Evolutionary conservation across 352 stramenopile genomes (phyloP).

Genomic region (Phytopythium montanum): DNA sequence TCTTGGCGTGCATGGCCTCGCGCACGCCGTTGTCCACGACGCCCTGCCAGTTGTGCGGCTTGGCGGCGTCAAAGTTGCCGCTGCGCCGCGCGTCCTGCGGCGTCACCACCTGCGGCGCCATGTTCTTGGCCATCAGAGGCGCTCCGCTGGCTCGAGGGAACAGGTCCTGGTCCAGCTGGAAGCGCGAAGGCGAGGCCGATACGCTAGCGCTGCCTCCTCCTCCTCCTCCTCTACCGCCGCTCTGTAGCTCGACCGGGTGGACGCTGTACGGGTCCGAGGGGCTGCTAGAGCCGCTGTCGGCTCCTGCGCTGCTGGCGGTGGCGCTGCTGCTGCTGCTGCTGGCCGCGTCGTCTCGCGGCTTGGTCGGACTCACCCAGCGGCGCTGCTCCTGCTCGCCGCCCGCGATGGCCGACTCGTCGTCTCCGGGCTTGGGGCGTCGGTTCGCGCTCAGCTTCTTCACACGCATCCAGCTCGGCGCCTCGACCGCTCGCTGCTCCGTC

Average conservation of each 20-base stretch:
- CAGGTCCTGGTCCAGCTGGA: slow-evolving; percentile 11
- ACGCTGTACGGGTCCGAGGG: slow-evolving; percentile 38
- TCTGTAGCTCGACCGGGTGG: slow-evolving; percentile 16
- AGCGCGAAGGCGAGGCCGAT: slow-evolving; percentile 9
- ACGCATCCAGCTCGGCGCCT: slow-evolving; percentile 37
- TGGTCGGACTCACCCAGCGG: slow-evolving; percentile 43
- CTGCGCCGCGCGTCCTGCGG: slow-evolving; percentile 7
- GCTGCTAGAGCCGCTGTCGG: slow-evolving; percentile 33
- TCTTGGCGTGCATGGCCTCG: slow-evolving; percentile 52
- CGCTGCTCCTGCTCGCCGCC: slow-evolving; percentile 25
- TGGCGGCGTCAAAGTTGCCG: slow-evolving; percentile 10
- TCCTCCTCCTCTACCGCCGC: no score
- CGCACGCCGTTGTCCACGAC: slow-evolving; percentile 26
- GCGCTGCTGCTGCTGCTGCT: slow-evolving; percentile 2
- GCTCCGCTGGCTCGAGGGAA: background rate
- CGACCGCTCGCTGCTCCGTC: background rate
- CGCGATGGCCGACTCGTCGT: slow-evolving; percentile 38
- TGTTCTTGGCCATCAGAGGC: slow-evolving; percentile 2
- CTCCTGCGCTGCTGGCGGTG: background rate
- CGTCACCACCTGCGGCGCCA: slow-evolving; percentile 9
- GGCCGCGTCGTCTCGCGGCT: slow-evolving; percentile 10
- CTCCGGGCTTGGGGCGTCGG: slow-evolving; percentile 56
- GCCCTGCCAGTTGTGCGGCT: slow-evolving; percentile 28
- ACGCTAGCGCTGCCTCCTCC: background rate
- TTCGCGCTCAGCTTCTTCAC: slow-evolving; percentile 75